A percentile compares a stretch with the other conserved stretches of the same genome.
phyloP scores from a whole-genome alignment of 305 asterid species.

The Solanum hybrid region DNA sequence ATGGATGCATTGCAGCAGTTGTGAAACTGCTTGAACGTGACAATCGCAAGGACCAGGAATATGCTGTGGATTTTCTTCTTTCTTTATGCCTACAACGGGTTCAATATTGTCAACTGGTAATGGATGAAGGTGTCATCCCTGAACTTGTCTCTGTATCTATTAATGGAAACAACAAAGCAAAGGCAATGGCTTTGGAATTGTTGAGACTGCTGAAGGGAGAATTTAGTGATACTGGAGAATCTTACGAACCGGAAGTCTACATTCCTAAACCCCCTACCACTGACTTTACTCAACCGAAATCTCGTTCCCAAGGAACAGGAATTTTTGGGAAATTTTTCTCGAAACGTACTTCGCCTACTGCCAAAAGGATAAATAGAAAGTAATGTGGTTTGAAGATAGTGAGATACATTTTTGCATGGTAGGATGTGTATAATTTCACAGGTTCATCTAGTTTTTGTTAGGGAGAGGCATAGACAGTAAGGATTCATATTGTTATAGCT shows the following conservation, averaged over 20 bases:
- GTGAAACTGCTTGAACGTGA: conserved; percentile 45
- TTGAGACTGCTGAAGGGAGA: conserved; percentile 51
- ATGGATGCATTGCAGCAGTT: conserved; percentile 54
- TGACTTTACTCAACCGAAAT: conserved; percentile 13
- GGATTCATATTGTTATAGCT: not conserved
- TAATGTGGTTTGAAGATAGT: not conserved
- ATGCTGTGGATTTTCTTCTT: conserved; percentile 57
- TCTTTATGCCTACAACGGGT: conserved; percentile 48
- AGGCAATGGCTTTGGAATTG: conserved; percentile 58
- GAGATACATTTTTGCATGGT: not conserved
- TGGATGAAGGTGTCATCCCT: conserved; percentile 66
- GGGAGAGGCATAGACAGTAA: not conserved
- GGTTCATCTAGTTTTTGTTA: not conserved
- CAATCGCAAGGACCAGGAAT: conserved; percentile 49
- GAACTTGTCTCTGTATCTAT: conserved; percentile 42
- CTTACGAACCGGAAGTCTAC: conserved; percentile 14
- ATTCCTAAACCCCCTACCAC: not conserved
- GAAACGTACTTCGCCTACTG: not conserved
- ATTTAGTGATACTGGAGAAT: conserved; percentile 16
- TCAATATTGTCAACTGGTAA: conserved; percentile 40
- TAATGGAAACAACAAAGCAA: conserved; percentile 49
- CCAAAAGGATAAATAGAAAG: not conserved
- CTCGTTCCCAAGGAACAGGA: conserved; percentile 21
- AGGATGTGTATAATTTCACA: not conserved
- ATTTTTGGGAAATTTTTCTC: conserved; percentile 37